Base-by-base conservation (phyloP, 1,284 basidiomycete species). In the Leccinum colubrinum region DNA sequence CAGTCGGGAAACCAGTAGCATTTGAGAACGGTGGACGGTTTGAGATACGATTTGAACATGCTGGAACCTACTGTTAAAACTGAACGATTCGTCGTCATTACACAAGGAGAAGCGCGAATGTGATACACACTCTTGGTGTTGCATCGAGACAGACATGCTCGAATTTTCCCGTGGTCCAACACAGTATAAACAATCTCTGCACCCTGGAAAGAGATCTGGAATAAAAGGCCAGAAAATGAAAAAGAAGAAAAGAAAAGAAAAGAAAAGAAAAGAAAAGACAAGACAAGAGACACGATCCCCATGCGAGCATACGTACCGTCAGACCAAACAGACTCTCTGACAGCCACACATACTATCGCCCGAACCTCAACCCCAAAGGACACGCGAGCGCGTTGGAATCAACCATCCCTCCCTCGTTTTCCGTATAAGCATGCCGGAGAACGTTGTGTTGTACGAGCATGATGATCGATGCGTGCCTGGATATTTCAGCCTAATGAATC, bases 401-500 rank as follows among this genome's bases (percentile, higher is more conserved):
- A 48, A 94, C 82, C 59, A 91, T 83, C 68, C 94, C 92, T 8
- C 83, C 84, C 54, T 88, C 91, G n/a, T 87, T 86, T 39, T 87
- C 85, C 5, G 83, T 84, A 54, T 84, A 83, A 2, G 91, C 87
- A 71, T 94, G 90, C 85, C 93, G 94, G 48, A 96, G 82, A 59
- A 98, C 79, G 74, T 96, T 95, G 76, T 99, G 96, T 76, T 98
- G 96, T 27, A 96, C 84, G 58, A 99, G 85, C 58, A 91, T 85
- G 60, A 98, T 78, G 56, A 98, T 80, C 33, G 88, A 82, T 17
- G 90, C 88, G 59, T 91, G 86, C 30, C 33, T 91, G 82, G 2
- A 84, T 86, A 82, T 69, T 86, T 87, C 48, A 78, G 62, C 22
- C 68, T 65, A 8, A 90, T 83, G 72, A 85, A 86, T 55, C 87